A percentile compares a stretch with the other conserved stretches of the same genome.
These are phyloP conservation scores for Cardamine chenopodiifolia DNA, from an alignment of 345 rosid species.

Conservation along the genomic window DNA sequence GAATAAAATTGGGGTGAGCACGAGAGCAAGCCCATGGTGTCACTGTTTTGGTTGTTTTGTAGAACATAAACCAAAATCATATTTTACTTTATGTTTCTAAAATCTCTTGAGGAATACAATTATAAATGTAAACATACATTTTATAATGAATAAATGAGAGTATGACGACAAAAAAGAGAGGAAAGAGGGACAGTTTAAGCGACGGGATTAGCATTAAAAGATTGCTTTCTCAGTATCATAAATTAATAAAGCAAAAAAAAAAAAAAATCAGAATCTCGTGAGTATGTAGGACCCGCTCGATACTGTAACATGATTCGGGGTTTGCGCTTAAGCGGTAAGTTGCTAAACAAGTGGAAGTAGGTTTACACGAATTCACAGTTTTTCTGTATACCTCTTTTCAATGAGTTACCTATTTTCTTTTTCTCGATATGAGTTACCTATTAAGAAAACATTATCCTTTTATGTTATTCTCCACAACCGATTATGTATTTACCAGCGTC, in stretches of 20 bases:
- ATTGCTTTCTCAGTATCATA: background rate
- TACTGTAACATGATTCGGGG: slow-evolving; percentile 26
- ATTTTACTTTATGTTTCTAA: background rate
- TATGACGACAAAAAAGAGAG: background rate
- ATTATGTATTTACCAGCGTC: background rate
- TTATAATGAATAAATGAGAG: background rate
- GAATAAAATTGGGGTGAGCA: slow-evolving; percentile 4
- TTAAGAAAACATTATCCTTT: background rate
- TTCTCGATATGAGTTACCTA: background rate
- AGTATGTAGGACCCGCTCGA: slow-evolving; percentile 29
- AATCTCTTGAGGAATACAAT: background rate
- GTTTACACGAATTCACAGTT: slow-evolving; percentile 1
- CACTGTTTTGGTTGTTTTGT: slow-evolving; percentile 14
- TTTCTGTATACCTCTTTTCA: background rate
- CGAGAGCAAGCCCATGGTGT: slow-evolving; percentile 20
- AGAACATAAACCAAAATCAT: slow-evolving; percentile 10
- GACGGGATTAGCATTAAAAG: slow-evolving; percentile 23
- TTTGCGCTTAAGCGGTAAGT: slow-evolving; percentile 32
- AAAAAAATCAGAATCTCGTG: slow-evolving; percentile 32
- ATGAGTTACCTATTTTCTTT: background rate
- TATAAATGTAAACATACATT: background rate
- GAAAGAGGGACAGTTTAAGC: background rate
- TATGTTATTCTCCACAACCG: background rate
- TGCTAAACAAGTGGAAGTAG: background rate
- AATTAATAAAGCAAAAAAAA: background rate